Evolutionary conservation across 1,284 basidiomycete species (phyloP).

Genomic region (Puccinia horiana): DNA sequence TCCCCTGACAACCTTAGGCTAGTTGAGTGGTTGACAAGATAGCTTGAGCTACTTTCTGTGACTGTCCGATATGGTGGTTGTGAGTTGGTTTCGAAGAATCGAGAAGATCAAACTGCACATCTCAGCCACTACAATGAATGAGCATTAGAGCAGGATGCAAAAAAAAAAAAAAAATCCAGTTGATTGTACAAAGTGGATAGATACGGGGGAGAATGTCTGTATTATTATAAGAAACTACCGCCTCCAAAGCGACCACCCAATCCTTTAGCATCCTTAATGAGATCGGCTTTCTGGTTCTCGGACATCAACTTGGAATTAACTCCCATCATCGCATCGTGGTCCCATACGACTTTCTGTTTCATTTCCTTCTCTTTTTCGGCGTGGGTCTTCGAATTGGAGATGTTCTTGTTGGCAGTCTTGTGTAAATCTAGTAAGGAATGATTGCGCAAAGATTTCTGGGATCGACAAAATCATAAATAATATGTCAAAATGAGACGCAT

Average conservation of each 20-base stretch:
- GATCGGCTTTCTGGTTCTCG: slow-evolving; percentile 72
- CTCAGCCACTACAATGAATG: too few species aligned
- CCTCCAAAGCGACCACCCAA: slow-evolving; percentile 77
- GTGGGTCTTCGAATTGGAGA: slow-evolving; percentile 59
- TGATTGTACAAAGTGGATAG: neutral
- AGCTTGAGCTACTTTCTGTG: too few species aligned
- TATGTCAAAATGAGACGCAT: too few species aligned
- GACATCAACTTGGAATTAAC: slow-evolving; percentile 80
- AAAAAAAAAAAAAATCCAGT: neutral
- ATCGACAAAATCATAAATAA: slow-evolving; percentile 6
- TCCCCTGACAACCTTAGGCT: too few species aligned
- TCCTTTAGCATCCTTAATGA: slow-evolving; percentile 75
- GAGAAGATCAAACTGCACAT: too few species aligned
- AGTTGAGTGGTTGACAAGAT: too few species aligned
- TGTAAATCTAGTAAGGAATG: slow-evolving; percentile 72
- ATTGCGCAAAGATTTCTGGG: slow-evolving; percentile 68
- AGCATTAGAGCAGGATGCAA: neutral
- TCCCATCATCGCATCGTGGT: slow-evolving; percentile 81
- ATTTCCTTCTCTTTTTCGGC: slow-evolving; percentile 62
- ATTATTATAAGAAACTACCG: slow-evolving; percentile 42
- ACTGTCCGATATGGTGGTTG: too few species aligned
- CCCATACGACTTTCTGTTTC: slow-evolving; percentile 73
- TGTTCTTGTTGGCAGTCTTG: slow-evolving; percentile 57
- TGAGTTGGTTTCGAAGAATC: too few species aligned
- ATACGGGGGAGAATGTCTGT: neutral